Evolutionary conservation across 2,329 filamentous ascomycete genomes (phyloP).

Genomic region (Sphaerulina musiva): DNA sequence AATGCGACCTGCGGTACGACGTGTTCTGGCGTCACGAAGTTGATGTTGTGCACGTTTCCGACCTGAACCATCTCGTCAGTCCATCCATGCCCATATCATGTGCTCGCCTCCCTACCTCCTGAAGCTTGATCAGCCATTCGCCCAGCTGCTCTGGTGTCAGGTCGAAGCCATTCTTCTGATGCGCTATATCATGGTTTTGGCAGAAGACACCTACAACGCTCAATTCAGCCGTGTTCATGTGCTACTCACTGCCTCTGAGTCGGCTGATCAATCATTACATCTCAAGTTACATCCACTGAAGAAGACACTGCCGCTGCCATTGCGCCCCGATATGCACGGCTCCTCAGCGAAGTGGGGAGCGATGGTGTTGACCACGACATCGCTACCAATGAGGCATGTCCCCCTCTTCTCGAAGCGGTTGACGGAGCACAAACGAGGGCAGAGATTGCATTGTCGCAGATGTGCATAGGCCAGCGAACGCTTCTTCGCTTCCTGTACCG

Average conservation of each 20-base stretch:
- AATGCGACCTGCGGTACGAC: slow-evolving; percentile 77
- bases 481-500: slow-evolving; percentile 65
- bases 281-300: slow-evolving; percentile 70
- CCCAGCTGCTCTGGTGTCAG: slow-evolving; percentile 71
- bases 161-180: slow-evolving; percentile 73
- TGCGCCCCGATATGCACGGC: slow-evolving; percentile 74
- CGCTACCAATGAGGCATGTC: slow-evolving; percentile 66
- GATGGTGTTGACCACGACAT: slow-evolving; percentile 75
- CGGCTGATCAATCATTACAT: slow-evolving; percentile 39
- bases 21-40: slow-evolving; percentile 79
- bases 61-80: slow-evolving; percentile 60
- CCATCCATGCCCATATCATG: not conserved
- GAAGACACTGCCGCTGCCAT: slow-evolving; percentile 74
- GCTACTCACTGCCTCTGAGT: not conserved
- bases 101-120: slow-evolving; percentile 50
- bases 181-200: slow-evolving; percentile 78
- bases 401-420: slow-evolving; percentile 76
- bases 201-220: slow-evolving; percentile 48
- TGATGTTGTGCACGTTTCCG: slow-evolving; percentile 83
- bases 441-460: slow-evolving; percentile 72
- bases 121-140: slow-evolving; percentile 77
- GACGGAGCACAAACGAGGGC: slow-evolving; percentile 67
- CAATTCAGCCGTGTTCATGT: not conserved
- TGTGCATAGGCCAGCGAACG: slow-evolving; percentile 67
- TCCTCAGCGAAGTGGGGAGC: slow-evolving; percentile 82